Conservation (phyloP, 2,329 filamentous ascomycete genomes). For the Beauveria australis region DNA sequence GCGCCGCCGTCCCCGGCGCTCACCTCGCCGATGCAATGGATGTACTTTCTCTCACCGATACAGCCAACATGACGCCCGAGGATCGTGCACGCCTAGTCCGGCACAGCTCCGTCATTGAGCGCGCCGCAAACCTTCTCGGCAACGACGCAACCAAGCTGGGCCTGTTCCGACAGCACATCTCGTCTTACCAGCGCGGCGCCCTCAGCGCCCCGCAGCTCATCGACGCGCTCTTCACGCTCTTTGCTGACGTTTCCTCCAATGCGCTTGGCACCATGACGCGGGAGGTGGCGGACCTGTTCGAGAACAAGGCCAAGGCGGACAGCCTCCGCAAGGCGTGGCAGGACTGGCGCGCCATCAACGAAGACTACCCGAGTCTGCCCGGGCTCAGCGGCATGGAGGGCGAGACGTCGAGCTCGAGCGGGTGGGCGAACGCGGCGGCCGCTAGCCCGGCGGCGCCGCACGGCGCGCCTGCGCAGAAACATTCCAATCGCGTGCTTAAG, state of each 20-base stretch:
- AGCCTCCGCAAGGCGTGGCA: slow-evolving; percentile 78
- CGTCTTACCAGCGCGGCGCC: slow-evolving; percentile 63
- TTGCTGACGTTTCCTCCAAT: slow-evolving; percentile 65
- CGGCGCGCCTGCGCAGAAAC: slow-evolving; percentile 35
- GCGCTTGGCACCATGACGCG: slow-evolving; percentile 84
- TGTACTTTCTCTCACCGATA: slow-evolving; percentile 42
- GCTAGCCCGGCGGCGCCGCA: slow-evolving; percentile 42
- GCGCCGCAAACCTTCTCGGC: slow-evolving; percentile 70
- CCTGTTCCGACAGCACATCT: slow-evolving; percentile 73
- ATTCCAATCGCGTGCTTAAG: slow-evolving; percentile 47
- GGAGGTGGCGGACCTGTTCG: slow-evolving; percentile 87
- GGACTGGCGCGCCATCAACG: slow-evolving; percentile 91
- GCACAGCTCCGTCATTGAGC: slow-evolving; percentile 77
- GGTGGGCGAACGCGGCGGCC: slow-evolving; percentile 52
- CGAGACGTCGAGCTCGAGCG: slow-evolving; percentile 45
- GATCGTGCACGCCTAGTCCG: slow-evolving; percentile 74
- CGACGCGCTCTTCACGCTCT: slow-evolving; percentile 79
- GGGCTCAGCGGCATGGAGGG: slow-evolving; percentile 62
- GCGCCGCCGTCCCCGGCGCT: slow-evolving; percentile 13
- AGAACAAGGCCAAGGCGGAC: slow-evolving; percentile 67
- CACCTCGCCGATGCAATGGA: slow-evolving; percentile 34
- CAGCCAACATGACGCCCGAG: slow-evolving; percentile 55
- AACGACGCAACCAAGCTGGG: slow-evolving; percentile 68
- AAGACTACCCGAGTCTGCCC: slow-evolving; percentile 87
- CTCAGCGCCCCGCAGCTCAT: slow-evolving; percentile 69